phyloP scores from a whole-genome alignment of 305 asterid species.

The Fraxinus paxiana region DNA sequence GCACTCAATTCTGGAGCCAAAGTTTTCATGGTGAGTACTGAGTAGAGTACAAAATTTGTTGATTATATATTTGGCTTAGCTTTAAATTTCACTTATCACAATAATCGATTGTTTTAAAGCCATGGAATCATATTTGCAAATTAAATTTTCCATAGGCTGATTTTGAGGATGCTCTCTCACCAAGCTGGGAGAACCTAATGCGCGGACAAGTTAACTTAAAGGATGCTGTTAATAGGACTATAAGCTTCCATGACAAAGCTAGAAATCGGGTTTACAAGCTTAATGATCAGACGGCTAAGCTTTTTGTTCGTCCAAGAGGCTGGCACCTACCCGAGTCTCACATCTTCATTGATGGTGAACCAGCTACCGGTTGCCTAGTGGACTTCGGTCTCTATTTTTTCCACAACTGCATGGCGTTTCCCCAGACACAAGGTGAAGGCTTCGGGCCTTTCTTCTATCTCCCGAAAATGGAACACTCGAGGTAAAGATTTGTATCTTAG shows the following conservation, averaged over 20 bases:
- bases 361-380: slow-evolving; percentile 67
- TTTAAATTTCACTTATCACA: neutral
- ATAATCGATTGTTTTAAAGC: neutral
- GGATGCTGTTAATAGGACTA: slow-evolving; percentile 77
- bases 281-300: slow-evolving; percentile 65
- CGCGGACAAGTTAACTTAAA: slow-evolving; percentile 72
- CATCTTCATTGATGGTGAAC: slow-evolving; percentile 82
- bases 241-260: slow-evolving; percentile 63
- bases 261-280: slow-evolving; percentile 73
- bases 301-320: slow-evolving; percentile 90
- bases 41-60: neutral
- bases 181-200: slow-evolving; percentile 85
- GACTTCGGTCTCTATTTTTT: slow-evolving; percentile 88
- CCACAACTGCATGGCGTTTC: slow-evolving; percentile 61
- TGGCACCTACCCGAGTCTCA: slow-evolving; percentile 95
- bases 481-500: slow-evolving; percentile 33
- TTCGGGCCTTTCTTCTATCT: slow-evolving; percentile 89
- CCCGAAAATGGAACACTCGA: slow-evolving; percentile 91
- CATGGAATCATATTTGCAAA: neutral
- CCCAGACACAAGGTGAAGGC: slow-evolving; percentile 62
- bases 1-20: slow-evolving; percentile 98
- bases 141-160: slow-evolving; percentile 36
- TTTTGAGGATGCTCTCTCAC: slow-evolving; percentile 80
- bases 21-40: slow-evolving; percentile 77
- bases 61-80: neutral